Evolutionary conservation across 2,329 filamentous ascomycete species (phyloP).

Genomic region (Sclerotinia borealis): DNA sequence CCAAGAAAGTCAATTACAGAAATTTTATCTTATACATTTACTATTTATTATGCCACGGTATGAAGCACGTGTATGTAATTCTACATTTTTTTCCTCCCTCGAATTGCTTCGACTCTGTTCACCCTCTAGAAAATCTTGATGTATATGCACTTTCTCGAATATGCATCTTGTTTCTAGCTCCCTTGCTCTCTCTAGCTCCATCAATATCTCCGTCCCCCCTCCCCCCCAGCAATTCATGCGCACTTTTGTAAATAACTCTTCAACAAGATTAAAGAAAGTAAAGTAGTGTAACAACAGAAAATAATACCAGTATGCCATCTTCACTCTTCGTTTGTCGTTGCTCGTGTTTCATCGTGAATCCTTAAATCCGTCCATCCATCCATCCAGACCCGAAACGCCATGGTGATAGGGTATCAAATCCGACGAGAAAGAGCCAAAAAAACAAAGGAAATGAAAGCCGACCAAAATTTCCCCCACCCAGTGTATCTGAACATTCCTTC

Average conservation of each 20-base stretch:
- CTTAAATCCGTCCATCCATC: background rate
- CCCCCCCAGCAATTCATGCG: background rate
- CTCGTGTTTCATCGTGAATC: background rate
- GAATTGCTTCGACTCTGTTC: background rate
- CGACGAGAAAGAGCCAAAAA: background rate
- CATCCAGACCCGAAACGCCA: background rate
- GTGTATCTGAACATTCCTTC: background rate
- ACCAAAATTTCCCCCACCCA: background rate
- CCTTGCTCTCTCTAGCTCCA: background rate
- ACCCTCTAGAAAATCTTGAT: background rate
- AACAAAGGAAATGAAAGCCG: background rate
- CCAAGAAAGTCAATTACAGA: background rate
- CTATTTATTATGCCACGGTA: background rate
- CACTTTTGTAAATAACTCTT: background rate
- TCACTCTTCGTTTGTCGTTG: background rate
- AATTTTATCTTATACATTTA: background rate
- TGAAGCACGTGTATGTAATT: background rate
- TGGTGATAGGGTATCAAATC: background rate
- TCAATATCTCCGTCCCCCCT: too few relatives aligned
- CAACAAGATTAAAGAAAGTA: background rate
- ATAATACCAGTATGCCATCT: background rate
- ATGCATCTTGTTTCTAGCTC: background rate
- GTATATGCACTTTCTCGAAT: background rate
- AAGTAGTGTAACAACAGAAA: background rate
- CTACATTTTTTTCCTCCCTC: background rate